A percentile compares a stretch with the other conserved stretches of the same genome.
Evolutionary conservation across 2,329 filamentous ascomycete species (phyloP).

Genomic region (Balansia obtecta): DNA sequence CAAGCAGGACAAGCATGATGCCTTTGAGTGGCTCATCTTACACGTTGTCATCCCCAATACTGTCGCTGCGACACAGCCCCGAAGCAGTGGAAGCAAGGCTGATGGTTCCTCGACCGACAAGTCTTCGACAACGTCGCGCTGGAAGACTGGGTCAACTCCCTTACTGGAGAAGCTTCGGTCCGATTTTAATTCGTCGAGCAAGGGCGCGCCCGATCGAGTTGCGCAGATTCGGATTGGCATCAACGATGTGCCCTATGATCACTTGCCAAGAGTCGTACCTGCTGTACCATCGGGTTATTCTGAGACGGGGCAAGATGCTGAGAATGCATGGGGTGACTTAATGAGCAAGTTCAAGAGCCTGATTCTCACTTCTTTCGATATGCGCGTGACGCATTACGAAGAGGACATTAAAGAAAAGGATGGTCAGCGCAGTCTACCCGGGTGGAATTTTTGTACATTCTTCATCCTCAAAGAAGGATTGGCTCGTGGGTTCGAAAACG

Average conservation of each 20-base stretch:
- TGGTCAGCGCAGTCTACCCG: constrained; percentile 70
- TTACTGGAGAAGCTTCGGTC: constrained; percentile 80
- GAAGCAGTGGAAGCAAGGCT: constrained; percentile 39
- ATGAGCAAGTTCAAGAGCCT: constrained; percentile 76
- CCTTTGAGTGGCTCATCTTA: constrained; percentile 88
- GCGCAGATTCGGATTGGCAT: constrained; percentile 73
- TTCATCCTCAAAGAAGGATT: constrained; percentile 95
- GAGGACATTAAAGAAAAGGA: constrained; percentile 95
- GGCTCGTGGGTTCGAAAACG: constrained; percentile 87
- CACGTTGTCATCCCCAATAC: constrained; percentile 89
- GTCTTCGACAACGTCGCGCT: constrained; percentile 54
- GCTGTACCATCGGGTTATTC: constrained; percentile 50
- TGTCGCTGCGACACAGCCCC: constrained; percentile 64
- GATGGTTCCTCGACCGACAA: constrained; percentile 52
- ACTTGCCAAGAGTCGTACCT: constrained; percentile 49
- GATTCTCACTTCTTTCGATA: constrained; percentile 82
- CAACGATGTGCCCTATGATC: constrained; percentile 54
- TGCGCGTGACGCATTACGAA: constrained; percentile 85
- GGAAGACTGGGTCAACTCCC: constrained; percentile 68
- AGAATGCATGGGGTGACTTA: constrained; percentile 73
- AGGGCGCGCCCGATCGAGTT: constrained; percentile 62
- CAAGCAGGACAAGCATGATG: constrained; percentile 85
- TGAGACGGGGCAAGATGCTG: constrained; percentile 65
- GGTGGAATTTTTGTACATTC: constrained; percentile 99
- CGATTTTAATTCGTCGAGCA: constrained; percentile 71